A percentile compares a stretch with the other conserved stretches of the same genome.
These are phyloP conservation scores for Amanita thiersii DNA, from an alignment of 768 basidiomycete genomes.

Conservation along the genomic window DNA sequence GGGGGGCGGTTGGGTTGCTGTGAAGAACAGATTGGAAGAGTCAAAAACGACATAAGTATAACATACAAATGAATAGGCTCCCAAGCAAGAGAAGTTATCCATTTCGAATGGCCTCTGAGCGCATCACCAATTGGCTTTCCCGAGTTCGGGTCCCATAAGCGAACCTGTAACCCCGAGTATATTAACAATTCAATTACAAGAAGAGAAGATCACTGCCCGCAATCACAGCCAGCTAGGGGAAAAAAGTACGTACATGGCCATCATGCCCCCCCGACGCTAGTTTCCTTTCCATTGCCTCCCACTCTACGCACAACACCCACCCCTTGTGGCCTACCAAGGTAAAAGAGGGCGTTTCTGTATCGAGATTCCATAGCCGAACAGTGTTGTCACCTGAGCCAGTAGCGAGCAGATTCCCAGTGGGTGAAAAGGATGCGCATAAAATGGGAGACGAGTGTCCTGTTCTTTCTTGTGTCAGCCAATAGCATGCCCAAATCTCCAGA, in stretches of 20 bases:
- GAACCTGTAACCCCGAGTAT: constrained; percentile 40
- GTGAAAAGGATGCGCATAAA: constrained; percentile 91
- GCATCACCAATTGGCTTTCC: constrained; percentile 87
- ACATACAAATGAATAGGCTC: constrained; percentile 90
- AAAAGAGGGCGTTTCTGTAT: constrained; percentile 87
- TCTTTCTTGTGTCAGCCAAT: background rate
- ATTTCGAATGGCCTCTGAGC: constrained; percentile 89
- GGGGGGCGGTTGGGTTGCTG: constrained; percentile 72
- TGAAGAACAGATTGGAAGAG: background rate
- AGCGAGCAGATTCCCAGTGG: constrained; percentile 83
- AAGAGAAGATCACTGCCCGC: constrained; percentile 1
- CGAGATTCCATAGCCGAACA: constrained; percentile 89
- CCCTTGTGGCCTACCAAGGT: constrained; percentile 84
- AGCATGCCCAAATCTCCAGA: background rate
- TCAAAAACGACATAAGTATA: background rate
- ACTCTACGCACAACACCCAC: constrained; percentile 96
- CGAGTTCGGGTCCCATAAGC: constrained; percentile 90
- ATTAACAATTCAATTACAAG: constrained; percentile 1
- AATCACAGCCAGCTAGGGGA: background rate
- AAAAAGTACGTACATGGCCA: constrained; percentile 58
- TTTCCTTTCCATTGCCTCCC: constrained; percentile 89
- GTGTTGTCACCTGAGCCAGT: constrained; percentile 95
- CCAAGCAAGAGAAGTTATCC: constrained; percentile 93
- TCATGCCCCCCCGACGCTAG: constrained; percentile 94
- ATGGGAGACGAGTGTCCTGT: constrained; percentile 89